These are phyloP conservation scores for Balansia obtecta DNA, from an alignment of 2,329 filamentous ascomycete genomes.

Conservation along the genomic window DNA sequence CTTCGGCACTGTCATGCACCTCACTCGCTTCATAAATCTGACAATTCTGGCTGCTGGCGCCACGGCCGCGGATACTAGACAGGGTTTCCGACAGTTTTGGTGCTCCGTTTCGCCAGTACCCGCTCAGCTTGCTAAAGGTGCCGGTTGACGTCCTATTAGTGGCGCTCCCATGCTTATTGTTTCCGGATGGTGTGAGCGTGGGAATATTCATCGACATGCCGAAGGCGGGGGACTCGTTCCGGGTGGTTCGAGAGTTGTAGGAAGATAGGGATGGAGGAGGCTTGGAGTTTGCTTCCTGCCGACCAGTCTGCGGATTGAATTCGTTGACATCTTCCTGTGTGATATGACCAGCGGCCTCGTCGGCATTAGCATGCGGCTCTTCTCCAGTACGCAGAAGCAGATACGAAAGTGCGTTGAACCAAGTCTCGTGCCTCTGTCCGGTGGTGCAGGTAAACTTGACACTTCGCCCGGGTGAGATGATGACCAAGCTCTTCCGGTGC, in stretches of 20 bases:
- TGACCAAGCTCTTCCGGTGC: slow-evolving; percentile 84
- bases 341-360: slow-evolving; percentile 45
- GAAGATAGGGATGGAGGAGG: slow-evolving; percentile 60
- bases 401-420: slow-evolving; percentile 96
- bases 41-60: slow-evolving; percentile 28
- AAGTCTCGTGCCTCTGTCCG: slow-evolving; percentile 89
- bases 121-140: slow-evolving; percentile 46
- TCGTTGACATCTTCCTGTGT: slow-evolving; percentile 57
- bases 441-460: slow-evolving; percentile 94
- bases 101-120: slow-evolving; percentile 41
- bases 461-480: slow-evolving; percentile 76
- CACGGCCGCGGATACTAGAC: slow-evolving; percentile 40
- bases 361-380: slow-evolving; percentile 48
- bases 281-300: slow-evolving; percentile 33
- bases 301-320: slow-evolving; percentile 59
- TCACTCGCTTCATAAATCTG: slow-evolving; percentile 49
- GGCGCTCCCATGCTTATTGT: slow-evolving; percentile 19
- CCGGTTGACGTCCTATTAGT: slow-evolving; percentile 24
- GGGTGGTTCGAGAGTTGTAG: slow-evolving; percentile 62
- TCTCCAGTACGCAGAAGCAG: slow-evolving; percentile 65
- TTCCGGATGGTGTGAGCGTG: slow-evolving; percentile 40
- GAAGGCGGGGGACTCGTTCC: slow-evolving; percentile 48
- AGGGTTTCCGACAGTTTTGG: slow-evolving; percentile 35
- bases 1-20: slow-evolving; percentile 69
- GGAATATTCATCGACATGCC: slow-evolving; percentile 39